phyloP scores from a whole-genome alignment of 2,329 filamentous ascomycete species.

The Zalaria obscura region DNA sequence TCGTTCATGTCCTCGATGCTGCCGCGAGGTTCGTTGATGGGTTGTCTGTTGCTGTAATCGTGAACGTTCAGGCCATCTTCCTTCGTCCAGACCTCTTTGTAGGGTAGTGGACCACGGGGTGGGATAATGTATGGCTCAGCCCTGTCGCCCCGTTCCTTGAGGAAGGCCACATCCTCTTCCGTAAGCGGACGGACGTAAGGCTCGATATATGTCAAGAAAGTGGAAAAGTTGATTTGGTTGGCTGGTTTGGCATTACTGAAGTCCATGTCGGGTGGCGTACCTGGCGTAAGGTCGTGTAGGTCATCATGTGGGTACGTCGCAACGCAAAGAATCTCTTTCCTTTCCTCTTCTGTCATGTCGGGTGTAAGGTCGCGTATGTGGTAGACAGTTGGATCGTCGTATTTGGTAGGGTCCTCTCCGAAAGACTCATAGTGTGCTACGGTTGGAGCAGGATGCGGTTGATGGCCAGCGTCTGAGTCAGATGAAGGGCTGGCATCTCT shows the following conservation, averaged over 20 bases:
- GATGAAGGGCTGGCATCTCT: constrained; percentile 51
- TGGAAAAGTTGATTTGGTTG: constrained; percentile 86
- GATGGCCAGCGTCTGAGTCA: constrained; percentile 41
- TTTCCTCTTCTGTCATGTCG: constrained; percentile 72
- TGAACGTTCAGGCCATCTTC: constrained; percentile 73
- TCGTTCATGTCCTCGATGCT: constrained; percentile 79
- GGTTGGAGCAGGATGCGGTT: constrained; percentile 44
- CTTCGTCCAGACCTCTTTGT: constrained; percentile 83
- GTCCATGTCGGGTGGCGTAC: constrained; percentile 82
- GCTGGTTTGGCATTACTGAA: constrained; percentile 88
- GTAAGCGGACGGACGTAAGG: constrained; percentile 80
- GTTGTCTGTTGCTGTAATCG: constrained; percentile 50
- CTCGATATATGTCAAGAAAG: constrained; percentile 85
- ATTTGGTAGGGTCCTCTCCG: constrained; percentile 82
- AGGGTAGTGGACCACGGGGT: constrained; percentile 69
- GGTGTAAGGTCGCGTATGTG: constrained; percentile 66
- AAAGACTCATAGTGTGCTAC: constrained; percentile 67
- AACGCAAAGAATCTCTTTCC: constrained; percentile 78
- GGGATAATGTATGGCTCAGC: constrained; percentile 74
- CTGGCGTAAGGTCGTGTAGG: constrained; percentile 71
- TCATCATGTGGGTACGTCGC: constrained; percentile 69
- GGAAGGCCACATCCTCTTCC: constrained; percentile 86
- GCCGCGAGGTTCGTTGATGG: constrained; percentile 71
- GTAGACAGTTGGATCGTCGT: constrained; percentile 83
- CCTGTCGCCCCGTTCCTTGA: constrained; percentile 76